Evolutionary conservation across 805 yeast species (phyloP).

Genomic region (Wickerhamiella shivajii): DNA sequence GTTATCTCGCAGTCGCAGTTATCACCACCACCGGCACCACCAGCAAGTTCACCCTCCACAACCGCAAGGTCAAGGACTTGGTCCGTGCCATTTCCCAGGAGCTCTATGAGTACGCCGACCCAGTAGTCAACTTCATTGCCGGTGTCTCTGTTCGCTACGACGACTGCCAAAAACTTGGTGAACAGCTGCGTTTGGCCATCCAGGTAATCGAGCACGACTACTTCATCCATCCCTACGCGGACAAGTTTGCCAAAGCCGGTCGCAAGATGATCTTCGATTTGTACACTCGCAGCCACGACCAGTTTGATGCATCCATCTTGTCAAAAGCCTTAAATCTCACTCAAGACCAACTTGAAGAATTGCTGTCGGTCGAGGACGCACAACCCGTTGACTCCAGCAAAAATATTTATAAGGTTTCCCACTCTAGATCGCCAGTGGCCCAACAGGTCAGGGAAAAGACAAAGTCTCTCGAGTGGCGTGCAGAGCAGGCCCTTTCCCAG

Average conservation of each 20-base stretch:
- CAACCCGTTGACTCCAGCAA: no score
- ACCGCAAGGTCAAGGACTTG: conserved; percentile 43
- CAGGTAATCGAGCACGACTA: conserved; percentile 39
- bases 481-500: conserved; percentile 35
- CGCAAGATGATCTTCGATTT: conserved; percentile 39
- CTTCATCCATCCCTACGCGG: conserved; percentile 34
- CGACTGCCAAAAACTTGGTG: conserved; percentile 40
- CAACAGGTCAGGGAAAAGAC: conserved; percentile 57
- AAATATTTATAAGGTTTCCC: conserved; percentile 20
- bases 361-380: no score
- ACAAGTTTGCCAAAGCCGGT: conserved; percentile 32
- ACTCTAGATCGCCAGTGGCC: conserved; percentile 40
- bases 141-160: conserved; percentile 39
- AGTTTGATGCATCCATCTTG: no score
- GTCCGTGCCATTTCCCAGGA: conserved; percentile 46
- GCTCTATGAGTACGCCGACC: conserved; percentile 49
- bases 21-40: conserved; percentile 21
- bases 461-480: conserved; percentile 47
- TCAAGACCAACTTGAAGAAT: no score
- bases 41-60: conserved; percentile 24
- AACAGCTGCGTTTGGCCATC: conserved; percentile 34
- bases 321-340: no score
- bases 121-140: conserved; percentile 42
- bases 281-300: conserved; percentile 40
- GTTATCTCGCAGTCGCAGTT: conserved; percentile 53